phyloP scores from a whole-genome alignment of 2,329 filamentous ascomycete genomes.

The Neopestalotiopsis clavispora region DNA sequence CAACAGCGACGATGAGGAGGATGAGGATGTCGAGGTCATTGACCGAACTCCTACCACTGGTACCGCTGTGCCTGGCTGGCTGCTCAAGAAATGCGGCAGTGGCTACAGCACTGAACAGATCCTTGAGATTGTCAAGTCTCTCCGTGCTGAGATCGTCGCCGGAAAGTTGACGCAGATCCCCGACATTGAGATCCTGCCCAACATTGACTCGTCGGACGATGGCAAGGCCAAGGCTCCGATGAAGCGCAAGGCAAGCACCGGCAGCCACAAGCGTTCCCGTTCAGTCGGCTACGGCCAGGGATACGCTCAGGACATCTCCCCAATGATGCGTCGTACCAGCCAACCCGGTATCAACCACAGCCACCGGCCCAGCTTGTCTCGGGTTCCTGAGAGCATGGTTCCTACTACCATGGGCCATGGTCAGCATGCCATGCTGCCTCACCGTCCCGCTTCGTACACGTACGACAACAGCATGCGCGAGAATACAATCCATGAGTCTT shows the following conservation, averaged over 20 bases:
- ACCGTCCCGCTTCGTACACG: constrained; percentile 30
- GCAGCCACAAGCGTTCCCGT: constrained; percentile 39
- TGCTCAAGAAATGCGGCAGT: constrained; percentile 49
- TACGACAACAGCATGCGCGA: constrained; percentile 40
- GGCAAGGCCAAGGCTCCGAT: constrained; percentile 30
- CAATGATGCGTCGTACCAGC: constrained; percentile 33
- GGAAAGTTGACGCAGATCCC: constrained; percentile 53
- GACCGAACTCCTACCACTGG: constrained; percentile 22
- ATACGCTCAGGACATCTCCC: constrained; percentile 23
- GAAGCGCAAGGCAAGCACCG: constrained; percentile 31
- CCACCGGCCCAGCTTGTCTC: constrained; percentile 14
- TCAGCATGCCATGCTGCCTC: constrained; percentile 27
- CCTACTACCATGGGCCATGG: constrained; percentile 27
- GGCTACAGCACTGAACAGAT: constrained; percentile 55
- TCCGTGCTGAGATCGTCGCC: constrained; percentile 50
- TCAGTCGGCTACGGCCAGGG: constrained; percentile 34
- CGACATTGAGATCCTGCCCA: constrained; percentile 64
- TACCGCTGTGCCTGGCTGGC: constrained; percentile 54
- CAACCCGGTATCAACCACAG: constrained; percentile 26
- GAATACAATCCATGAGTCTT: constrained; percentile 34
- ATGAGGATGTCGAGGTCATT: constrained; percentile 36
- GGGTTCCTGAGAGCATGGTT: constrained; percentile 23
- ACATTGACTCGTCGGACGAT: constrained; percentile 46
- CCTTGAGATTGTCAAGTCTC: constrained; percentile 48
- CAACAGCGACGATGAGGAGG: constrained; percentile 37